These are phyloP conservation scores for Dysphania ambrosioides DNA, from an alignment of 148 eudicot genomes.

Conservation along the genomic window DNA sequence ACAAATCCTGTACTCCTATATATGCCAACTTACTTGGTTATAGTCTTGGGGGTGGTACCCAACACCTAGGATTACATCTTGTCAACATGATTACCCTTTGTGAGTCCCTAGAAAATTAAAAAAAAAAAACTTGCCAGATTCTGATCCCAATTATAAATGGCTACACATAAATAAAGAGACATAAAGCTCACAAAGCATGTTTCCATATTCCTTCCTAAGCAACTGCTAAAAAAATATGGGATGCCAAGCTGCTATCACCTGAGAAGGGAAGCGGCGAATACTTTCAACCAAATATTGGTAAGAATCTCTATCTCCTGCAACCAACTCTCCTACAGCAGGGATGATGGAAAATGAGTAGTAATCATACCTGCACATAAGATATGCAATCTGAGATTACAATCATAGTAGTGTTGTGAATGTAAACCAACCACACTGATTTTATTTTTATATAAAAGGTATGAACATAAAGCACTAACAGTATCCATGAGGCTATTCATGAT, in stretches of 20 bases:
- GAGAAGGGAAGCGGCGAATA: conserved; percentile 81
- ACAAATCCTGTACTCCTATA: no score
- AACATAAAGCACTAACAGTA: background rate
- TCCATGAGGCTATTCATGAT: background rate
- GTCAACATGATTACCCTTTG: no score
- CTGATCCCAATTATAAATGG: background rate
- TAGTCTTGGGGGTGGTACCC: background rate
- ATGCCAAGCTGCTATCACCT: conserved; percentile 40
- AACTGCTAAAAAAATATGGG: background rate
- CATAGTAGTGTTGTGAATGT: background rate
- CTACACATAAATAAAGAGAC: background rate
- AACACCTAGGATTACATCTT: no score
- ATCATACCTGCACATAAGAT: conserved; percentile 70
- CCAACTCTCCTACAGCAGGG: conserved; percentile 73
- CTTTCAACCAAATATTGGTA: conserved; percentile 96
- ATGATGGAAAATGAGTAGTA: conserved; percentile 80
- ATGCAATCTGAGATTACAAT: background rate
- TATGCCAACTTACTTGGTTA: background rate
- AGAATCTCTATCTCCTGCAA: conserved; percentile 86
- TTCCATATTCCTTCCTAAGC: background rate
- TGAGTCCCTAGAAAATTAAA: no score
- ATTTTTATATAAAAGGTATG: background rate
- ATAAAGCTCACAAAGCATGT: background rate
- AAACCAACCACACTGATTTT: background rate
- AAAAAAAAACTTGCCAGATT: background rate